A percentile compares a stretch with the other conserved stretches of the same genome.
These are phyloP conservation scores for Lipomyces starkeyi DNA, from an alignment of 805 yeast species.

Conservation along the genomic window DNA sequence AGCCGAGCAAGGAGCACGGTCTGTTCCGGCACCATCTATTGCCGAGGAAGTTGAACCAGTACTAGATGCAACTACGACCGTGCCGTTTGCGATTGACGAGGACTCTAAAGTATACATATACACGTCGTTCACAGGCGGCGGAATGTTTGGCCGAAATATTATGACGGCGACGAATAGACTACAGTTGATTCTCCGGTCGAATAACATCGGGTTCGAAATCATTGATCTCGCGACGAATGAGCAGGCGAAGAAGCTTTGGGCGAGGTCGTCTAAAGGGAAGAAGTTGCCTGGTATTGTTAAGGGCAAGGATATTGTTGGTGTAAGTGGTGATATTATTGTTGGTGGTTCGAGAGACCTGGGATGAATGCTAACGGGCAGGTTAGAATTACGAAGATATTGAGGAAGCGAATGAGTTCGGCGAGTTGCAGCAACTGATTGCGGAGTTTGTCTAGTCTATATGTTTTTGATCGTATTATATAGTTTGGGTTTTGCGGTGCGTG, in stretches of 20 bases:
- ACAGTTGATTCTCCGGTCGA: constrained; percentile 74
- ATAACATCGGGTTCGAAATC: constrained; percentile 67
- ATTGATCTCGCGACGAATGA: constrained; percentile 88
- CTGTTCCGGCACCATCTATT: neutral
- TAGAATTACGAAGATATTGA: constrained; percentile 76
- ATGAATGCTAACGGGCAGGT: neutral
- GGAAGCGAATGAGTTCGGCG: constrained; percentile 72
- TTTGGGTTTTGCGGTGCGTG: neutral
- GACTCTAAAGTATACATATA: constrained; percentile 60
- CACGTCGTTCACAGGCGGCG: constrained; percentile 87
- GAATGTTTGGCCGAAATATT: constrained; percentile 63
- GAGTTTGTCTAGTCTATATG: constrained; percentile 23
- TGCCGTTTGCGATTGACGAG: neutral
- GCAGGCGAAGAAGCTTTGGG: constrained; percentile 85
- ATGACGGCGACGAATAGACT: constrained; percentile 77
- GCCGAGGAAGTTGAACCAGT: neutral
- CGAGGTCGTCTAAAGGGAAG: constrained; percentile 71
- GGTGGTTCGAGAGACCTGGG: neutral
- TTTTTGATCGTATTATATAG: too few species aligned
- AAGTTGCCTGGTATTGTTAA: constrained; percentile 84
- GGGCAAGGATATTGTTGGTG: constrained; percentile 82
- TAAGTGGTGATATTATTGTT: constrained; percentile 11
- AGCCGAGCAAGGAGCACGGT: neutral
- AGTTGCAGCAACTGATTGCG: constrained; percentile 36
- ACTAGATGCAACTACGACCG: neutral